Evolutionary conservation across 73 alveolate species (phyloP), one percentile per base, ranked within the genome.

Genomic region (Tetrahymena borealis): DNA sequence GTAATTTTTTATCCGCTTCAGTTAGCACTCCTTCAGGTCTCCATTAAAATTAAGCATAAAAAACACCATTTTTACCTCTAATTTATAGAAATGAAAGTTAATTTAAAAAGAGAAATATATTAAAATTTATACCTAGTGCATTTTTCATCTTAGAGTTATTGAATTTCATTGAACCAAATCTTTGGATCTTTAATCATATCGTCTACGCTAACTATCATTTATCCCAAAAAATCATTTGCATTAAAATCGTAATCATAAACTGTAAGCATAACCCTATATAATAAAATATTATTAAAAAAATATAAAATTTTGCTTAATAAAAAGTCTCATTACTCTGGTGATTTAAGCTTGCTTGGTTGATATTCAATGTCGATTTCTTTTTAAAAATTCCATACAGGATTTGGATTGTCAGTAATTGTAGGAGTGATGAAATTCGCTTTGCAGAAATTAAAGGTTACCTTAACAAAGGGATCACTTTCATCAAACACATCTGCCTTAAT

Each of bases 231-330:
- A 12, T 92, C 95, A 92, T 91, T 78, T 20, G 95, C 85, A 8
- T 40, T 92, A 11, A 91, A 78, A 92, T 92, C 95, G 38, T 92
- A 92, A 78, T 92, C 95, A 38, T 92, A 92, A 28, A 92, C 92
- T 18, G 95, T 92, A 37, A 91, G 38, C 95, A 92, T 92, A 60
- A 60, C 85, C 28, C 85, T 60, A n/a, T 13, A n/a, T n/a, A n/a
- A n/a, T n/a, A n/a, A n/a, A 24, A 42, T 42, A 11, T 42, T 42
- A 11, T 42, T 42, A 12, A 11, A n/a, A 12, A 42, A 10, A 40
- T 40, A 40, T 4, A 40, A 40, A 41, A 41, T 18, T 41, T 41
- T 3, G 1, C 20, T 41, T 18, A 41, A 41, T 41, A 0, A 41
- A 41, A 3, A 41, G 3, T 18, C 20, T 3, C 0, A 60, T 31